Percentiles rank a stretch among this genome's conserved stretches.
Conservation (phyloP, 768 basidiomycete species). For the Pleurotus salmoneostramineus region DNA sequence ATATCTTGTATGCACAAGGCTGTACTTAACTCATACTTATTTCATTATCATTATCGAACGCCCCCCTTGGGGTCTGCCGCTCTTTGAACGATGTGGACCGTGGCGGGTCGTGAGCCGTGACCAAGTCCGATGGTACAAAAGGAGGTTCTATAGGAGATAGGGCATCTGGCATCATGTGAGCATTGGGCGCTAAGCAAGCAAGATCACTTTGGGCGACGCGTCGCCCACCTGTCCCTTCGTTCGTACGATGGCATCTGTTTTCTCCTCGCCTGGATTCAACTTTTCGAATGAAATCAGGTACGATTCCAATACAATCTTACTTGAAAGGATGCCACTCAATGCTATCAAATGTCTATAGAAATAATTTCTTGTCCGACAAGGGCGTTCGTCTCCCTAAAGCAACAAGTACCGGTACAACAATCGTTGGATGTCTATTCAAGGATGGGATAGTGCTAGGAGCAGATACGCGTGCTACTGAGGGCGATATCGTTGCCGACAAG, state of each 20-base stretch:
- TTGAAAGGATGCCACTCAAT: not conserved
- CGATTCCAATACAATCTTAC: not conserved
- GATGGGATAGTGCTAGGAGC: slow-evolving; percentile 94
- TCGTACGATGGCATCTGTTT: slow-evolving; percentile 43
- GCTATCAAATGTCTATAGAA: slow-evolving; percentile 38
- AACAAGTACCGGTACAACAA: slow-evolving; percentile 94
- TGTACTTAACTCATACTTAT: no score
- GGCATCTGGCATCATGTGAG: not conserved
- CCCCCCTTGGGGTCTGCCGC: no score
- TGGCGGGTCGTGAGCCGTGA: no score
- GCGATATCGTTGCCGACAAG: slow-evolving; percentile 95
- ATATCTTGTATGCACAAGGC: no score
- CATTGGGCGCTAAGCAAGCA: not conserved
- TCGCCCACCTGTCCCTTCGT: slow-evolving; percentile 10
- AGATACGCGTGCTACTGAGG: slow-evolving; percentile 94
- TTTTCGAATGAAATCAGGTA: slow-evolving; percentile 76
- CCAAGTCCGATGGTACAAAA: no score
- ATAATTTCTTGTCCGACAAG: slow-evolving; percentile 65
- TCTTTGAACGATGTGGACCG: no score
- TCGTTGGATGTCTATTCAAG: slow-evolving; percentile 92
- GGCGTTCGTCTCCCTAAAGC: slow-evolving; percentile 78
- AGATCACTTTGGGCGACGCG: slow-evolving; percentile 4
- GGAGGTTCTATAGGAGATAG: no score
- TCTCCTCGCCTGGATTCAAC: slow-evolving; percentile 62
- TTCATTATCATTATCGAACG: no score